phyloP scores from a whole-genome alignment of 1,284 basidiomycete genomes.

The Puccinia triticina region DNA sequence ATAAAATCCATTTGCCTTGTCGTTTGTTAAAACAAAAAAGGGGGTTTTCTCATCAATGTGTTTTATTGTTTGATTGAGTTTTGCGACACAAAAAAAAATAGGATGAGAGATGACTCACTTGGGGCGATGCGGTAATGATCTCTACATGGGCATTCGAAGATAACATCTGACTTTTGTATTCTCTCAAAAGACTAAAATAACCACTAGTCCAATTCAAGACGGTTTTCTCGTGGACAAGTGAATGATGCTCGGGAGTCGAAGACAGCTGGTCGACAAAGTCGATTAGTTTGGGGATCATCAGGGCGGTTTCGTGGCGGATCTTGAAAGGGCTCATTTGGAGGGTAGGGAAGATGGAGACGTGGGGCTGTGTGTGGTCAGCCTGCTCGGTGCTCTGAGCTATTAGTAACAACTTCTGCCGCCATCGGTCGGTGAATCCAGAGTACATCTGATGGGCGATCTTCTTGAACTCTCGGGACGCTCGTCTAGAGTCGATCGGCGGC shows the following conservation, averaged over 20 bases:
- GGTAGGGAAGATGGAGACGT: constrained; percentile 59
- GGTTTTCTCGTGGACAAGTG: not conserved
- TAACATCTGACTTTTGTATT: constrained; percentile 78
- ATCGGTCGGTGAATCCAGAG: constrained; percentile 4
- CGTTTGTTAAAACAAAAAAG: constrained; percentile 15
- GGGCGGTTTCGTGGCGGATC: constrained; percentile 60
- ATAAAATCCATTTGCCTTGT: constrained; percentile 90
- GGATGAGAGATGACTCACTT: constrained; percentile 65
- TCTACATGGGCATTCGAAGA: constrained; percentile 67
- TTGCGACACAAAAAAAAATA: too few relatives aligned
- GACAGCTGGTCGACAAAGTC: constrained; percentile 59
- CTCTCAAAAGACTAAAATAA: constrained; percentile 84
- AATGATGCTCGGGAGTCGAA: constrained; percentile 42
- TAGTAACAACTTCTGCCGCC: not conserved
- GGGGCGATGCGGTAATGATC: constrained; percentile 83
- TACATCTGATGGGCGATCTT: not conserved
- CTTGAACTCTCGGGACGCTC: constrained; percentile 37
- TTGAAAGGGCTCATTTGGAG: constrained; percentile 61
- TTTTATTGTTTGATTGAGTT: constrained; percentile 5
- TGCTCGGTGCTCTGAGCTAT: not conserved
- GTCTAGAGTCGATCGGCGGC: constrained; percentile 3
- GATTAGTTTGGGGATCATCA: constrained; percentile 65
- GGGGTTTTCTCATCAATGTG: constrained; percentile 15
- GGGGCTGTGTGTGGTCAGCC: constrained; percentile 38
- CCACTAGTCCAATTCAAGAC: constrained; percentile 78